These are phyloP conservation scores for Aspergillus sp. DNA, from an alignment of 2,329 filamentous ascomycete species.

Conservation along the genomic window DNA sequence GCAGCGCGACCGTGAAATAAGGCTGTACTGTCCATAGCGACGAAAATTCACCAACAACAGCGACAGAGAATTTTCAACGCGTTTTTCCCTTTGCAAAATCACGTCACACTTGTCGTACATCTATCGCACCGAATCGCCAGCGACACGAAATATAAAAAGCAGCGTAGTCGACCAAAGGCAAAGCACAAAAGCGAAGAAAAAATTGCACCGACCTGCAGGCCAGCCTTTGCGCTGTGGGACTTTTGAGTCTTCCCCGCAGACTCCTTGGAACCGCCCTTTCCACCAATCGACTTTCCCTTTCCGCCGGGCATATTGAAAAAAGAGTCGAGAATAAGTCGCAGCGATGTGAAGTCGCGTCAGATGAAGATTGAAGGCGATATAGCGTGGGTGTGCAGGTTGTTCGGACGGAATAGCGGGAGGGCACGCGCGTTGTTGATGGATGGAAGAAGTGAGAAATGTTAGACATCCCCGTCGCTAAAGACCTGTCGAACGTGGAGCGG, in stretches of 20 bases:
- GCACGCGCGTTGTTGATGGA: slow-evolving; percentile 39
- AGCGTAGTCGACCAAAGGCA: background rate
- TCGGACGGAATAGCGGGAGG: slow-evolving; percentile 20
- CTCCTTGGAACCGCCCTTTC: slow-evolving; percentile 82
- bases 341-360: slow-evolving; percentile 21
- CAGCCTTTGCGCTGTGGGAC: slow-evolving; percentile 86
- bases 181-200: slow-evolving; percentile 6
- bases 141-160: background rate
- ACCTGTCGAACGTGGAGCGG: slow-evolving; percentile 18
- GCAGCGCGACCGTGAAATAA: background rate
- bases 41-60: background rate
- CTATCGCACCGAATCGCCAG: slow-evolving; percentile 4
- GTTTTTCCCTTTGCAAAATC: background rate
- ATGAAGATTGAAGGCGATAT: slow-evolving; percentile 13
- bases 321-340: slow-evolving; percentile 20
- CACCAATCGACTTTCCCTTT: slow-evolving; percentile 88
- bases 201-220: slow-evolving; percentile 71
- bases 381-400: slow-evolving; percentile 21
- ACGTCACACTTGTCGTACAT: background rate
- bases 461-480: slow-evolving; percentile 33
- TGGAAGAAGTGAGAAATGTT: slow-evolving; percentile 36
- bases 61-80: background rate
- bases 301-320: slow-evolving; percentile 63
- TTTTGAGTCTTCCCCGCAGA: slow-evolving; percentile 84
- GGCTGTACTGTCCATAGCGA: background rate